These are phyloP conservation scores for Hypoxylon sp. DNA, from an alignment of 2,329 filamentous ascomycete species.

Conservation along the genomic window DNA sequence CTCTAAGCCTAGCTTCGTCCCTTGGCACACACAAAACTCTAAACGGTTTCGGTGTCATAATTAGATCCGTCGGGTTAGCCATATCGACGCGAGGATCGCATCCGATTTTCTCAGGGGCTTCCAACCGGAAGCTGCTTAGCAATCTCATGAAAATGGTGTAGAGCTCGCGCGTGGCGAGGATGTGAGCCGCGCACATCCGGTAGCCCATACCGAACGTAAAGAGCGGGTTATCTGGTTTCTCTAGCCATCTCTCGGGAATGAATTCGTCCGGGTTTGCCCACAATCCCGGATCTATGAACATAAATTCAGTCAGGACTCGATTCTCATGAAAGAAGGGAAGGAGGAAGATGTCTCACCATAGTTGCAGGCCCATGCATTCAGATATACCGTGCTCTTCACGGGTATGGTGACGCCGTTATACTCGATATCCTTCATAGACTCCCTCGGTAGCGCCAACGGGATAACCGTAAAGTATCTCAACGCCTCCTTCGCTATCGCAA, in stretches of 20 bases:
- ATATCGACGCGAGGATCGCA: slow-evolving; percentile 48
- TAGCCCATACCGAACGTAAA: slow-evolving; percentile 49
- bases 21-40: slow-evolving; percentile 45
- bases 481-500: slow-evolving; percentile 81
- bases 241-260: slow-evolving; percentile 45
- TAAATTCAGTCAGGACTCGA: slow-evolving; percentile 5
- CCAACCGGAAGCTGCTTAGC: slow-evolving; percentile 45
- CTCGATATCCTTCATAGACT: slow-evolving; percentile 77
- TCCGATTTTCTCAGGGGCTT: slow-evolving; percentile 38
- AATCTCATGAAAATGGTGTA: slow-evolving; percentile 50
- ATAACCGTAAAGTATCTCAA: slow-evolving; percentile 84
- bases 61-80: slow-evolving; percentile 46
- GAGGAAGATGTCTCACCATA: slow-evolving; percentile 37
- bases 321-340: neutral
- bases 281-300: slow-evolving; percentile 40
- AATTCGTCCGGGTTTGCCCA: slow-evolving; percentile 46
- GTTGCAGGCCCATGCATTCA: slow-evolving; percentile 59
- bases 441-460: slow-evolving; percentile 79
- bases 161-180: slow-evolving; percentile 47
- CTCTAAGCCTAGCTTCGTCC: slow-evolving; percentile 35
- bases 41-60: slow-evolving; percentile 46
- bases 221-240: slow-evolving; percentile 44
- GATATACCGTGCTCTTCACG: slow-evolving; percentile 81
- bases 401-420: slow-evolving; percentile 77
- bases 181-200: slow-evolving; percentile 48